Evolutionary conservation across 768 basidiomycete species (phyloP), one percentile per base, ranked within the genome.

Genomic region (Phlegmacium glaucopus): DNA sequence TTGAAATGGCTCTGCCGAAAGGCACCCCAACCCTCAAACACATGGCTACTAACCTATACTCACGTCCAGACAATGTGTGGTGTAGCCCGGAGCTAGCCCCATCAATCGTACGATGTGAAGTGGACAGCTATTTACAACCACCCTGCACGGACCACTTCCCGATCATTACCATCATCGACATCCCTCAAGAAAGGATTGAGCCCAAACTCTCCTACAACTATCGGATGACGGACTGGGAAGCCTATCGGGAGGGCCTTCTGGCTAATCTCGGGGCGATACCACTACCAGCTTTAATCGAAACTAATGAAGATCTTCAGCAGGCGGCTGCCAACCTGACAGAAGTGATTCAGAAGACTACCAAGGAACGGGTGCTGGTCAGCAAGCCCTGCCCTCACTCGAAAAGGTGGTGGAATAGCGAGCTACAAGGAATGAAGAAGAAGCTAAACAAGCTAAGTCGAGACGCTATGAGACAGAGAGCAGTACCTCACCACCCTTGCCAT

Each of bases 51-150:
- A 64, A 67, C 11, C 71, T 70, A 40, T 61, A 53, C 18, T 69
- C 72, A 2, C 44, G 72, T 6, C 65, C 67, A 1, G 75, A 79
- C 58, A 78, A 80, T 43, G 68, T 78, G 0, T 78, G 71, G 49
- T 50, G 55, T 25, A 53, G 67, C 4, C 30, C 39, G 0, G 29
- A 45, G 0, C 18, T 66, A 0, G 9, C 38, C 0, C 48, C 59
- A 1, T 7, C 22, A 1, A 34, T 73, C 1, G 49, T 64, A 7
- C 10, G 29, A 6, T 78, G 75, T 56, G 42, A 63, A 4, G 58
- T 60, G 0, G 28, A 44, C 2, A 53, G 52, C 0, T 45, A 50
- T 0, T 9, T 29, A 0, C 45, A 42, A 4, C 67, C 64, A 0
- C 32, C 56, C 0, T 41, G 45, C 1, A 66, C 72, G 1, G 75